phyloP scores from a whole-genome alignment of 768 basidiomycete species.

The Suillus placidus region DNA sequence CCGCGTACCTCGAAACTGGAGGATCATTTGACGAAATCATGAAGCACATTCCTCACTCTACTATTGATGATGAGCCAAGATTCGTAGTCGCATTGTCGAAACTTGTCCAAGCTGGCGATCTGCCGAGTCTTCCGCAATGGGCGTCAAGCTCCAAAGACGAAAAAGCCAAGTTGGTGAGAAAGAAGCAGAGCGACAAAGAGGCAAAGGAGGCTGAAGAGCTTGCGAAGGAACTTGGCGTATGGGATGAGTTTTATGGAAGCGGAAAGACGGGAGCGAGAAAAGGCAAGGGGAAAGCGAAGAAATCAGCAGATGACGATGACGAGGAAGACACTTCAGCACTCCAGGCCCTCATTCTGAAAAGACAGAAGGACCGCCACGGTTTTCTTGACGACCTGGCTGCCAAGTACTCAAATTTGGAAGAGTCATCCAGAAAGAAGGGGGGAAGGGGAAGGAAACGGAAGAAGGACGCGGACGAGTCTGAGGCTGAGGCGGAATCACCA shows the following conservation, averaged over 20 bases:
- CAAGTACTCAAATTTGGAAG: constrained; percentile 64
- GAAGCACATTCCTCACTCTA: constrained; percentile 84
- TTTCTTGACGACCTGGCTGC: constrained; percentile 78
- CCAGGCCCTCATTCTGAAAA: constrained; percentile 81
- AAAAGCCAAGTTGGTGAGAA: constrained; percentile 73
- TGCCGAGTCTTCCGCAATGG: constrained; percentile 67
- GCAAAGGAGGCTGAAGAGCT: constrained; percentile 81
- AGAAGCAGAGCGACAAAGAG: constrained; percentile 76
- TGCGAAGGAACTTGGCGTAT: constrained; percentile 88
- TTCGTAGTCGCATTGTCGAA: constrained; percentile 70
- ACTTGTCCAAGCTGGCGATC: constrained; percentile 62
- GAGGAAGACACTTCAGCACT: constrained; percentile 71
- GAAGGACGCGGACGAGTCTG: constrained; percentile 40
- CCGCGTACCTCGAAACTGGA: constrained; percentile 67
- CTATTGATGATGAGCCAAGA: constrained; percentile 81
- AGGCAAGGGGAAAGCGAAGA: constrained; percentile 54
- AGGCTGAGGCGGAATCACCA: constrained; percentile 40
- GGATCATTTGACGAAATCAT: constrained; percentile 86
- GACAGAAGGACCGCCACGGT: constrained; percentile 65
- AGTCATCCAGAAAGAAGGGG: constrained; percentile 39
- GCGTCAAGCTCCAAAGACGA: constrained; percentile 72
- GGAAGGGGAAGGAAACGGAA: constrained; percentile 57
- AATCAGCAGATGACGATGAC: constrained; percentile 33
- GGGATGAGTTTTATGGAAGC: constrained; percentile 90
- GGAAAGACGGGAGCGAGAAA: constrained; percentile 67